Base-by-base conservation (phyloP, 1,139 yeast genomes). In the Blastobotrys malaysiensis region DNA sequence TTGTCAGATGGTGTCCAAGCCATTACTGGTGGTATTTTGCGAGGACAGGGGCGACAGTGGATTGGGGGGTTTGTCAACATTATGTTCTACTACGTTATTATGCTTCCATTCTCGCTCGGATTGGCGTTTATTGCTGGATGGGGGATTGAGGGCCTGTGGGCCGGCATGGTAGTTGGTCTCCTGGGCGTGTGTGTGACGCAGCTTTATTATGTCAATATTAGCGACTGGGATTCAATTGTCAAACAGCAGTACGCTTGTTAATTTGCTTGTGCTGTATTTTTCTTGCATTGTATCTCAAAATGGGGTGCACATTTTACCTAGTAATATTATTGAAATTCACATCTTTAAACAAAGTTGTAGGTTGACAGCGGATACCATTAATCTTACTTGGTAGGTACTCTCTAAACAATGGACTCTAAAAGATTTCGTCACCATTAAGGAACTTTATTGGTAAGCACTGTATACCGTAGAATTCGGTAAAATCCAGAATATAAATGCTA, bases 31-130 rank as follows among this genome's bases (percentile, higher is more conserved):
- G 95, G 97, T 1, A 81, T 89, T 50, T 71, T 91, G 53, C 75
- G 98, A 56, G 97, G 97, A 2, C 89, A 88, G 67, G 97, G 97
- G 0, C 77, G 84, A 66, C 97, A 91, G 69, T 81, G 81, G 52
- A 77, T 88, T 47, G 98, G 97, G 0, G 95, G 97, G 0, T 69
- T 82, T 31, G 78, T 90, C 50, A 90, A 89, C 66, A 74, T 90
- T 55, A 69, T 86, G 5, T 83, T 86, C 0, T 91, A 90, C 71
- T 90, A 90, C 67, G 66, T 76, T 3, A 66, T 84, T 55, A 90
- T 88, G 3, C 76, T 86, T 5, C 98, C 98, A 0, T 65, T 87
- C 39, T 91, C 95, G 0, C 69, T 87, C 57, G 64, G 78, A 1
- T 74, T 89, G 26, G 84, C 91, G 46, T 84, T 84, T 66, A 68